Evolutionary conservation across 805 yeast species (phyloP), one percentile per base, ranked within the genome.

Genomic region (Schwanniomyces sp.): DNA sequence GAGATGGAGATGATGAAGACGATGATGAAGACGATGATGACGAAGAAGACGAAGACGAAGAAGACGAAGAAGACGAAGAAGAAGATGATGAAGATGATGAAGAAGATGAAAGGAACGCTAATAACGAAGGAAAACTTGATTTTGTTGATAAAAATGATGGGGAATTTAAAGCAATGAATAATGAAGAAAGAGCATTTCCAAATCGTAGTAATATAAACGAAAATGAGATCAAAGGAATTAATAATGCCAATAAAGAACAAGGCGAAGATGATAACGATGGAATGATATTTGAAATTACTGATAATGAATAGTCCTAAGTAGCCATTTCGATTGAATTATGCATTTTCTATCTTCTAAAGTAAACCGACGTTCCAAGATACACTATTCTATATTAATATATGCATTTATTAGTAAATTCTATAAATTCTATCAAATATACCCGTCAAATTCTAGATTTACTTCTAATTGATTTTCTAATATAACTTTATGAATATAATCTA

Each of bases 21-120:
- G 70, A 64, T n/a, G 73, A 66, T 1, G 73, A 66, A 0, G 70
- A 67, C 10, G 72, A 63, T 2, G 75, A 69, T 3, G 73, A 66
- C 10, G 74, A 67, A 2, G 72, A 67, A 0, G 74, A 66, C 3
- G 68, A 63, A 2, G 74, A 65, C 4, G 68, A 59, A 6, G 67
- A 61, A 7, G 67, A 61, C 1, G 60, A 59, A 5, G 58, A 57
- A 11, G 63, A 51, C 9, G 51, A 41, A 12, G 49, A 45, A 5
- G 47, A 42, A 12, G 44, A 44, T 26, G 46, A 45, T 3, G 48
- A 44, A 18, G 48, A 41, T 5, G 21, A 40, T 3, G 34, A 41
- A n/a, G 36, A 41, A 27, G 42, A 46, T 17, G 44, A 16, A n/a
- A 28, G 25, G 14, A 34, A 29, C 29, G 11, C 18, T 9, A 24